Percentiles rank a stretch among this genome's conserved stretches.
Conservation (phyloP, 805 yeast genomes). For the Teunomyces panamensis region DNA sequence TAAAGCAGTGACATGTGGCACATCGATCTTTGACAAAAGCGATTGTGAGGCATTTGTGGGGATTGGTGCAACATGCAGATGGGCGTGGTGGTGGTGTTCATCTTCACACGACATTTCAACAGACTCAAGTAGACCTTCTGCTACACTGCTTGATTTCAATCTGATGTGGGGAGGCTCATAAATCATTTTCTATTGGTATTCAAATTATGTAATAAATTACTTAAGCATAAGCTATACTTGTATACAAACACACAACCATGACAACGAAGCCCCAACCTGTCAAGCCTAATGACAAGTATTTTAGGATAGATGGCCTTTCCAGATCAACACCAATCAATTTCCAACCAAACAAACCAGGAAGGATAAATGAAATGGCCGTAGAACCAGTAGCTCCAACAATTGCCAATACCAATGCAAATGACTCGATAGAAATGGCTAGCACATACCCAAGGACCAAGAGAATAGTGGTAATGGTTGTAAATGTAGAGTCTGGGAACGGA, state of each 20-base stretch:
- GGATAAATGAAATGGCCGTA: conserved; percentile 83
- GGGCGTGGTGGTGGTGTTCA: conserved; percentile 25
- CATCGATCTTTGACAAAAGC: conserved; percentile 59
- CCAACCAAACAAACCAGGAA: conserved; percentile 86
- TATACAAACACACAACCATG: conserved; percentile 60
- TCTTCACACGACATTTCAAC: conserved; percentile 18
- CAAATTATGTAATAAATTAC: background rate
- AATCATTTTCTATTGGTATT: background rate
- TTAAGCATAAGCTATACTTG: conserved; percentile 6
- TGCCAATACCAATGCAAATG: conserved; percentile 79
- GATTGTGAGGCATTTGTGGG: conserved; percentile 71
- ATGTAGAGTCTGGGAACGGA: conserved; percentile 26
- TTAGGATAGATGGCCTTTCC: conserved; percentile 27
- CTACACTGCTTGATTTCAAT: background rate
- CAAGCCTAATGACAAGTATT: conserved; percentile 52
- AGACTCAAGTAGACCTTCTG: background rate
- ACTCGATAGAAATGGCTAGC: conserved; percentile 63
- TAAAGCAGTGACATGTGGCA: conserved; percentile 57
- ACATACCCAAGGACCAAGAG: conserved; percentile 53
- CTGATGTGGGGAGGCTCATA: background rate
- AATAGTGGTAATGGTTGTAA: conserved; percentile 25
- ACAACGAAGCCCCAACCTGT: conserved; percentile 68
- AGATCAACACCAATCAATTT: conserved; percentile 57
- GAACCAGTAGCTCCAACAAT: conserved; percentile 93
- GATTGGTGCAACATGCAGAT: conserved; percentile 54